Evolutionary conservation across 176 grass and related monocot species (phyloP).

Genomic region (Oryza meyeriana): DNA sequence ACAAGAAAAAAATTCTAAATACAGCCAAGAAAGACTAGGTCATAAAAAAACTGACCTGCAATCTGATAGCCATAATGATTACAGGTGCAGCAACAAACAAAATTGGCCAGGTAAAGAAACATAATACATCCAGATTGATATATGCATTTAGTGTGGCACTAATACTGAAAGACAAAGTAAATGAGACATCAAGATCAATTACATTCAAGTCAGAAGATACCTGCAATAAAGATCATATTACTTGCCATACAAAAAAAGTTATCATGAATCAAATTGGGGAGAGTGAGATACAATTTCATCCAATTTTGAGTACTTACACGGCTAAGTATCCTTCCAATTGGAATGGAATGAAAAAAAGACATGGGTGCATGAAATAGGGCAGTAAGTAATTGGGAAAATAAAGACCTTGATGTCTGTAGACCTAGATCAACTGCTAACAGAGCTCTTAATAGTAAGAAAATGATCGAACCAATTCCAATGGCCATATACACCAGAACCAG

Average conservation of each 20-base stretch:
- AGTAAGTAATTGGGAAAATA: slow-evolving; percentile 27
- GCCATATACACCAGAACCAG: neutral
- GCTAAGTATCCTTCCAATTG: slow-evolving; percentile 47
- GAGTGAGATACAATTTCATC: no score
- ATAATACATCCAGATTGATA: slow-evolving; percentile 28
- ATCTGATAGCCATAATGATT: slow-evolving; percentile 20
- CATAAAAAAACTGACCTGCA: slow-evolving; percentile 19
- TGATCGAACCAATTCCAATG: slow-evolving; percentile 39
- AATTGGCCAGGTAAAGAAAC: slow-evolving; percentile 40
- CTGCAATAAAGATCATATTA: slow-evolving; percentile 19
- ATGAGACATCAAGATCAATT: slow-evolving; percentile 42
- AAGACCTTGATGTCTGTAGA: slow-evolving; percentile 21
- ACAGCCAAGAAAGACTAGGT: neutral
- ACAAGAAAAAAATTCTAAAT: neutral
- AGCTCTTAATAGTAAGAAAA: slow-evolving; percentile 37
- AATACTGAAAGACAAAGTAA: slow-evolving; percentile 37
- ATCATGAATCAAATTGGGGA: neutral
- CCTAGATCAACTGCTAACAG: slow-evolving; percentile 18
- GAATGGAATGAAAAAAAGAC: slow-evolving; percentile 50
- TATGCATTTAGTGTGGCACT: slow-evolving; percentile 41
- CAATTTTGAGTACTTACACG: slow-evolving; percentile 32
- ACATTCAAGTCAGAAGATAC: slow-evolving; percentile 51
- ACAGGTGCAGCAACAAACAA: slow-evolving; percentile 37
- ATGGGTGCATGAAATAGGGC: slow-evolving; percentile 35
- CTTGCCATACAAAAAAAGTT: neutral